phyloP scores from a whole-genome alignment of 805 yeast genomes.

The Priceomyces medius region DNA sequence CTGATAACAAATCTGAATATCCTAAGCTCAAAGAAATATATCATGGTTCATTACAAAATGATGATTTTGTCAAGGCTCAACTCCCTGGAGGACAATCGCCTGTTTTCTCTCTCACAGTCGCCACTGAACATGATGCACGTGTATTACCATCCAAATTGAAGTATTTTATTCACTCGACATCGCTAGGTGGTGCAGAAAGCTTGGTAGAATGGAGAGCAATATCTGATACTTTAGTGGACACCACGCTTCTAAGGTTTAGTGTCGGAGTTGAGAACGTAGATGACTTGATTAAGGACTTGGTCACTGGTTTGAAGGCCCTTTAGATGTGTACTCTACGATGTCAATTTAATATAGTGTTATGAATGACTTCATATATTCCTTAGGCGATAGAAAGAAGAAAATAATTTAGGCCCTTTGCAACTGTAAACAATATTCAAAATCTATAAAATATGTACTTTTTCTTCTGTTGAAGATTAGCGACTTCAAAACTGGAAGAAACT shows the following conservation, averaged over 20 bases:
- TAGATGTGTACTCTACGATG: too few species aligned
- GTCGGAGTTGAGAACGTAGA: slow-evolving; percentile 76
- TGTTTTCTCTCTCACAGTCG: slow-evolving; percentile 65
- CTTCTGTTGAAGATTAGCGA: too few species aligned
- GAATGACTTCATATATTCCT: too few species aligned
- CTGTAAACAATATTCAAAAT: too few species aligned
- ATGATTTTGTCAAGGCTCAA: slow-evolving; percentile 64
- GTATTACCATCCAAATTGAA: slow-evolving; percentile 61
- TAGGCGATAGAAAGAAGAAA: too few species aligned
- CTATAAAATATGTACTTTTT: too few species aligned
- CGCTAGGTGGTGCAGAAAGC: slow-evolving; percentile 90
- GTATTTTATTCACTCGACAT: slow-evolving; percentile 86
- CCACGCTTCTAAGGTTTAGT: slow-evolving; percentile 67
- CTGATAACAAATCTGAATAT: slow-evolving; percentile 47
- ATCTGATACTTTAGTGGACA: slow-evolving; percentile 51
- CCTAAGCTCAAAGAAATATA: slow-evolving; percentile 50
- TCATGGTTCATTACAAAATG: slow-evolving; percentile 79
- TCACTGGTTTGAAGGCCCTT: slow-evolving; percentile 44
- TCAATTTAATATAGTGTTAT: too few species aligned
- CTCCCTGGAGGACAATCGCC: slow-evolving; percentile 65
- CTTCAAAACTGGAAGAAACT: slow-evolving; percentile 34
- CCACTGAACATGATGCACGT: slow-evolving; percentile 54
- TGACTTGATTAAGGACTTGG: slow-evolving; percentile 74
- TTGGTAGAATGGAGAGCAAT: slow-evolving; percentile 88
- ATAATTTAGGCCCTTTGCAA: too few species aligned